phyloP scores from a whole-genome alignment of 148 eudicot species.

The Rhododendron henanense region DNA sequence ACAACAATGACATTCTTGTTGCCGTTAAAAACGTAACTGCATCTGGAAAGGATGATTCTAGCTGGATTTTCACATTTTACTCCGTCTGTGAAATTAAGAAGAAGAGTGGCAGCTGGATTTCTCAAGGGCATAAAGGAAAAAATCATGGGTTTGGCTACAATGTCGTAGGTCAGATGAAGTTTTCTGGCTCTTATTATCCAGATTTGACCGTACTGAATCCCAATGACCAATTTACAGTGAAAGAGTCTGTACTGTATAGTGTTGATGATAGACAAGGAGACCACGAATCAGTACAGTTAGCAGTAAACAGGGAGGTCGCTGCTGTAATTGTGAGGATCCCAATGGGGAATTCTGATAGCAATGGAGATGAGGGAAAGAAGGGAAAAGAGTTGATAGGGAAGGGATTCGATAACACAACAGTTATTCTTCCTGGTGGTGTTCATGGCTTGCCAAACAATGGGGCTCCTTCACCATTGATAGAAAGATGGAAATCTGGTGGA shows the following conservation, averaged over 20 bases:
- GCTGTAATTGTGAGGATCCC: constrained; percentile 51
- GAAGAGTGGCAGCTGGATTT: constrained; percentile 64
- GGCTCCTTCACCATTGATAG: constrained; percentile 63
- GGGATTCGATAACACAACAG: constrained; percentile 26
- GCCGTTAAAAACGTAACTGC: constrained; percentile 49
- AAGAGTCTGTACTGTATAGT: constrained; percentile 56
- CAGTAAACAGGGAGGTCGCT: constrained; percentile 53
- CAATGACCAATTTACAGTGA: constrained; percentile 18
- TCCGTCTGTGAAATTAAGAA: constrained; percentile 57
- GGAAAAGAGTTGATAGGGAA: constrained; percentile 9
- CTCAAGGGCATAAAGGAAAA: constrained; percentile 52
- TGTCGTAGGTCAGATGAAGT: constrained; percentile 75
- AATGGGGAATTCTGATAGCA: constrained; percentile 12
- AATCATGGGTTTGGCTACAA: constrained; percentile 45
- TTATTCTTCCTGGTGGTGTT: constrained; percentile 71
- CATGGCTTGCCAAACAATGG: constrained; percentile 67
- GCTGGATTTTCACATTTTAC: constrained; percentile 69
- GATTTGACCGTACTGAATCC: constrained; percentile 20
- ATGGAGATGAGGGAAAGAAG: constrained; percentile 13
- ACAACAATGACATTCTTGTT: constrained; percentile 58
- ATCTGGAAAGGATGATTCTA: constrained; percentile 40
- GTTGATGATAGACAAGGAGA: constrained; percentile 35
- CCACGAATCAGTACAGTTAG: constrained; percentile 27
- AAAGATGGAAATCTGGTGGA: constrained; percentile 84
- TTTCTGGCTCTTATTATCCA: constrained; percentile 33